Conservation (phyloP, 306 rosid genomes). For the Macrotyloma uniflorum region DNA sequence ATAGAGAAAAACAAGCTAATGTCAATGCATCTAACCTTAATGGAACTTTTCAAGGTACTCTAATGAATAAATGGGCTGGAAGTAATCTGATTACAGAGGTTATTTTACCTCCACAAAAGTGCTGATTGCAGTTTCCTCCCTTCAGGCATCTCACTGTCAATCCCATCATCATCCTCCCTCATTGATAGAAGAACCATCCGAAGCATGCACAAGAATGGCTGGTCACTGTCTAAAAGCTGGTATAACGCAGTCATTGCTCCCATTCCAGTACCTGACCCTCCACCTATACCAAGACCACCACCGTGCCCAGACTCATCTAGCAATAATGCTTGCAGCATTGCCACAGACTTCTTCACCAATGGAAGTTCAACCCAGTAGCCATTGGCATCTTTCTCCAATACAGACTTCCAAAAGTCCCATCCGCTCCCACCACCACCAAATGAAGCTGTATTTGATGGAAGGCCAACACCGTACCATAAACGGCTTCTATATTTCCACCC, state of each 20-base stretch:
- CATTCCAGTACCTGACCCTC: slow-evolving; percentile 99
- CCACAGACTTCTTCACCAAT: slow-evolving; percentile 84
- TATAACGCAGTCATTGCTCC: slow-evolving; percentile 95
- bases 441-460: slow-evolving; percentile 60
- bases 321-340: slow-evolving; percentile 93
- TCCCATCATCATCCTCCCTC: slow-evolving; percentile 91
- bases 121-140: slow-evolving; percentile 78
- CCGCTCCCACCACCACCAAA: slow-evolving; percentile 97
- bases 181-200: slow-evolving; percentile 95
- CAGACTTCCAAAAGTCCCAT: slow-evolving; percentile 80
- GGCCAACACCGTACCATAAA: slow-evolving; percentile 96
- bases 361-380: slow-evolving; percentile 93
- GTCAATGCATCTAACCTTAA: not conserved
- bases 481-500: slow-evolving; percentile 98
- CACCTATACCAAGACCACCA: slow-evolving; percentile 99
- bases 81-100: slow-evolving; percentile 21
- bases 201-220: slow-evolving; percentile 97
- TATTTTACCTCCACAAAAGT: slow-evolving; percentile 85
- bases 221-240: slow-evolving; percentile 98
- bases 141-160: slow-evolving; percentile 60
- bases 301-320: slow-evolving; percentile 95
- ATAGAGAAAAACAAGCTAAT: slow-evolving; percentile 13
- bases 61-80: slow-evolving; percentile 15
- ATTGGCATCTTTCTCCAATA: slow-evolving; percentile 80
- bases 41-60: slow-evolving; percentile 8